These are phyloP conservation scores for Torulaspora delbrueckii DNA, from an alignment of 805 yeast genomes.

Conservation along the genomic window DNA sequence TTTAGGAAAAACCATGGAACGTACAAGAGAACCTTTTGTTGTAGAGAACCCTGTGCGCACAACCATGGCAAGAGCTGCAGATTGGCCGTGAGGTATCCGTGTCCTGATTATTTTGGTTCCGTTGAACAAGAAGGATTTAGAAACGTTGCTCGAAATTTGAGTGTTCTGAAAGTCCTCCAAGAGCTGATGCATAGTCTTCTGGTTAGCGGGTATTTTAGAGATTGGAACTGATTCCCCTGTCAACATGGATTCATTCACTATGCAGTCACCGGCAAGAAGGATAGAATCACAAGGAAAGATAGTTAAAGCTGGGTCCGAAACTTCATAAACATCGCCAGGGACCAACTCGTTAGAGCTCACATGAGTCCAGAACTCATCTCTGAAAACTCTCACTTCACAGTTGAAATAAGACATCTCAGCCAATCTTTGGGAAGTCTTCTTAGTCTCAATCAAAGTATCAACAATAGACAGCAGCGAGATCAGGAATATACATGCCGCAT, in stretches of 20 bases:
- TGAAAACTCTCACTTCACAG: slow-evolving; percentile 83
- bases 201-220: slow-evolving; percentile 64
- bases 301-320: slow-evolving; percentile 74
- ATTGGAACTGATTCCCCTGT: slow-evolving; percentile 99
- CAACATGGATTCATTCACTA: slow-evolving; percentile 95
- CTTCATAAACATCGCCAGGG: slow-evolving; percentile 93
- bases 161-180: slow-evolving; percentile 52
- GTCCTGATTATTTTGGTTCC: slow-evolving; percentile 89
- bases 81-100: slow-evolving; percentile 51
- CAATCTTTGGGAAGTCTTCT: slow-evolving; percentile 63
- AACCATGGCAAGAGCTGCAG: slow-evolving; percentile 75
- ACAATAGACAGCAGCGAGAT: slow-evolving; percentile 77
- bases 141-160: slow-evolving; percentile 56
- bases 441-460: slow-evolving; percentile 84
- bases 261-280: slow-evolving; percentile 84
- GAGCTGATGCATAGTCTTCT: slow-evolving; percentile 54
- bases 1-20: slow-evolving; percentile 96
- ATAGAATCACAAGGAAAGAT: slow-evolving; percentile 86
- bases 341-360: slow-evolving; percentile 72
- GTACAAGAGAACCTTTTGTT: slow-evolving; percentile 86
- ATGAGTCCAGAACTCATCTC: slow-evolving; percentile 91
- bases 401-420: slow-evolving; percentile 66
- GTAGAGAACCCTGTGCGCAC: slow-evolving; percentile 90
- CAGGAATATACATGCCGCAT: slow-evolving; percentile 85
- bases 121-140: slow-evolving; percentile 72